A percentile compares a stretch with the other conserved stretches of the same genome.
These are phyloP conservation scores for Citrus trifoliata DNA, from an alignment of 345 rosid genomes.

Conservation along the genomic window DNA sequence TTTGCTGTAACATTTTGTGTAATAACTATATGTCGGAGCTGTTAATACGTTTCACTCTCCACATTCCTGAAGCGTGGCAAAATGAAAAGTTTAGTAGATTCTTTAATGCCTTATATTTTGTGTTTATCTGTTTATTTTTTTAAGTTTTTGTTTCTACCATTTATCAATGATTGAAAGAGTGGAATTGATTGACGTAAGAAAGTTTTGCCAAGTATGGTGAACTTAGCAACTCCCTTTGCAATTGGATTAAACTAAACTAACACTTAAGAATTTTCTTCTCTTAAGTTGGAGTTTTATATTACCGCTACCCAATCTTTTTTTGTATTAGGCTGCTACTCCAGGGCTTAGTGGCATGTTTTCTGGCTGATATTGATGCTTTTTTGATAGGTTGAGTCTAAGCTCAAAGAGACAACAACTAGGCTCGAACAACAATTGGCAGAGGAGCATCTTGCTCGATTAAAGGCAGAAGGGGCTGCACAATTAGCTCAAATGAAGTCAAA, in stretches of 20 bases:
- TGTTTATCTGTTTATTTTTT: background rate
- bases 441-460: constrained; percentile 76
- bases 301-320: background rate
- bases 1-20: background rate
- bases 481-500: constrained; percentile 57
- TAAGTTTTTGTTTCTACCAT: background rate
- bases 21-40: too few species aligned
- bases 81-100: too few species aligned
- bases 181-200: background rate
- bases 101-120: too few species aligned
- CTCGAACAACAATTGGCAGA: constrained; percentile 70
- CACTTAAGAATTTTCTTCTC: too few species aligned
- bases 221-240: background rate
- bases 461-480: constrained; percentile 57
- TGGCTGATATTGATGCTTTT: too few species aligned
- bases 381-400: constrained; percentile 34
- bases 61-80: too few species aligned
- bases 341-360: too few species aligned
- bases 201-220: too few species aligned
- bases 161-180: background rate
- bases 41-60: too few species aligned
- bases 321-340: too few species aligned
- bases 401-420: constrained; percentile 15
- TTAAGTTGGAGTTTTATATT: background rate
- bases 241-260: background rate